Conservation (phyloP, 257 asterid species). For the Avicennia marina region DNA sequence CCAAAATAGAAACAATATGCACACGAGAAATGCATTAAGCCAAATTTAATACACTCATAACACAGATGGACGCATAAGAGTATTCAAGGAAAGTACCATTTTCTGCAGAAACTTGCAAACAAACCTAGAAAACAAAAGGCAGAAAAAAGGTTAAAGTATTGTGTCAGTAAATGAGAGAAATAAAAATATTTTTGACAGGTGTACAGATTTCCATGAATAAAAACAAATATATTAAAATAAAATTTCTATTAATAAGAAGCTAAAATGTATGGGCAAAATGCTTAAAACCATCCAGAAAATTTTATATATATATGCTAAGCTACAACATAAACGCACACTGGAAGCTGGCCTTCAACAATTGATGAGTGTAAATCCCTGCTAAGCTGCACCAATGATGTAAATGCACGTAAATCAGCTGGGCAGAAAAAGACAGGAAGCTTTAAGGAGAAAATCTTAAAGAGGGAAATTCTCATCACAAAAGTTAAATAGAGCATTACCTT, state of each 20-base stretch:
- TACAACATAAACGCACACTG: conserved; percentile 48
- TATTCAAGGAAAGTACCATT: conserved; percentile 51
- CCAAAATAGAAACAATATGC: background rate
- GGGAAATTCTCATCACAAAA: too few species aligned
- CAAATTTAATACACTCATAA: background rate
- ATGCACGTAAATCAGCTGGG: conserved; percentile 16
- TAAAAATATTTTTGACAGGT: background rate
- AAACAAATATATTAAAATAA: background rate
- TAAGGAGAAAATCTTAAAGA: too few species aligned
- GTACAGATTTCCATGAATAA: background rate
- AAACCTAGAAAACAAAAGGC: conserved; percentile 51
- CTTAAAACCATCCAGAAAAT: background rate
- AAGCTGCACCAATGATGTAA: conserved; percentile 56
- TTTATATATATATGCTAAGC: background rate
- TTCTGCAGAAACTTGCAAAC: conserved; percentile 74
- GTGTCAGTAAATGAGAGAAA: background rate
- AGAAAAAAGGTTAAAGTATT: conserved; percentile 1
- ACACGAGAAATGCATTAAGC: background rate
- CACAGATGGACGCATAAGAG: background rate
- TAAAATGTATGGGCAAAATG: background rate
- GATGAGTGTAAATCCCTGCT: conserved; percentile 87
- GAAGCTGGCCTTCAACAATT: conserved; percentile 73
- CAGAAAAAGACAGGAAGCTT: background rate
- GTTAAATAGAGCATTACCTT: conserved; percentile 36
- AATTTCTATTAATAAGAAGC: background rate